Base-by-base conservation (phyloP, 2,329 filamentous ascomycete species). In the Fusarium nematophilum region DNA sequence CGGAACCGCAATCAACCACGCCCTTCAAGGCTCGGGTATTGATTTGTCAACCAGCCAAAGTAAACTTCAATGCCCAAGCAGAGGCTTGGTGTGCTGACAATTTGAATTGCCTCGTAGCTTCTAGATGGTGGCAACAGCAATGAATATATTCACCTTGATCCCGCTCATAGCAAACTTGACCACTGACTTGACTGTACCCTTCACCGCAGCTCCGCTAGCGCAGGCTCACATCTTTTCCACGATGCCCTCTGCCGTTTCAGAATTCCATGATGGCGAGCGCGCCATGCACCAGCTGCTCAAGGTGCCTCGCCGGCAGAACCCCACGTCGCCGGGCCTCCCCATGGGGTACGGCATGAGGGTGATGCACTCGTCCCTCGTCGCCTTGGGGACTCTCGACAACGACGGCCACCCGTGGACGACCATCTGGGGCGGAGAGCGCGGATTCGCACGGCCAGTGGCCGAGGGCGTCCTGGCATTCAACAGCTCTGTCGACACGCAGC, bases 321-420 rank as follows among this genome's bases (percentile, higher is more conserved):
- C 91, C 0, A 93, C 90, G 0, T 75, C 82, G 1, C 78, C 82
- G 1, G 86, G 86, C 47, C 81, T 95, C 2, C 86, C 86, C 1
- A 79, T 81, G 5, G 80, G 85, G 13, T 88, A 89, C 17, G 85
- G 80, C 2, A 77, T 81, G 59, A 83, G 90, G 58, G 80, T 93
- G 3, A 79, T 83, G 44, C 76, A 76, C 13, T 87, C 86, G 1
- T 87, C 90, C 1, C 79, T 95, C 7, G 78, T 95, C 11, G 91
- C 90, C 0, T 75, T 96, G 14, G 92, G 92, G 1, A 85, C 90
- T 0, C 75, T 93, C 2, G 91, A 95, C 68, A 73, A 76, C 3
- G 68, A 86, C 15, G 83, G 83, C 3, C 78, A 85, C 15, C 91
- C 90, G 2, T 96, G 92, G 92, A 90, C 89, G 13, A 90, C 90